Evolutionary conservation across 805 yeast genomes (phyloP).

Genomic region (Sugiyamaella marilandica): DNA sequence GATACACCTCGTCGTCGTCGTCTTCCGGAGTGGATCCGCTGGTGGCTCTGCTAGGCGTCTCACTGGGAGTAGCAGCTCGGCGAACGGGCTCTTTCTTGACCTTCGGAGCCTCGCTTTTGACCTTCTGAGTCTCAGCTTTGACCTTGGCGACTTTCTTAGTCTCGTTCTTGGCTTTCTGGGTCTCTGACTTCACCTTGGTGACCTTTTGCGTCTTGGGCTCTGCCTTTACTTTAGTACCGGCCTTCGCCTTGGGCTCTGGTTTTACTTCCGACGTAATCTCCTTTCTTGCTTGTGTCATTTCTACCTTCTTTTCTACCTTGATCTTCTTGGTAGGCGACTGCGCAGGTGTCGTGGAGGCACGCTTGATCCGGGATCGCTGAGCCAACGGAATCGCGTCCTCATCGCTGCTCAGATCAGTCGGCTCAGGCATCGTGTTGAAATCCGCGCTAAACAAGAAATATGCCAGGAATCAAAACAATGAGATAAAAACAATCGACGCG

Average conservation of each 20-base stretch:
- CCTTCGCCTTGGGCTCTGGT: constrained; percentile 1
- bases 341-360: not conserved
- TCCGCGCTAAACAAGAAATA: not conserved
- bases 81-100: too few species aligned
- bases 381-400: constrained; percentile 11
- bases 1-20: constrained; percentile 60
- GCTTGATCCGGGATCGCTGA: not conserved
- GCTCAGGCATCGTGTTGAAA: constrained; percentile 16
- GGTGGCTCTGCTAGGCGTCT: not conserved
- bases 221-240: not conserved
- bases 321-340: constrained; percentile 11
- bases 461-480: not conserved
- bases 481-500: not conserved
- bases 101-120: constrained; percentile 5
- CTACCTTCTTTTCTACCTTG: constrained; percentile 6
- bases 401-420: constrained; percentile 6
- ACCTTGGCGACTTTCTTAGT: not conserved
- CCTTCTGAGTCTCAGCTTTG: constrained; percentile 1
- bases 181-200: constrained; percentile 9
- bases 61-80: not conserved
- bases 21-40: constrained; percentile 28
- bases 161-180: not conserved
- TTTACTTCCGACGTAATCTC: not conserved
- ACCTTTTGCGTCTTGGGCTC: not conserved
- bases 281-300: not conserved